Conservation (phyloP, 73 alveolate species). For the Stentor roeselii region DNA sequence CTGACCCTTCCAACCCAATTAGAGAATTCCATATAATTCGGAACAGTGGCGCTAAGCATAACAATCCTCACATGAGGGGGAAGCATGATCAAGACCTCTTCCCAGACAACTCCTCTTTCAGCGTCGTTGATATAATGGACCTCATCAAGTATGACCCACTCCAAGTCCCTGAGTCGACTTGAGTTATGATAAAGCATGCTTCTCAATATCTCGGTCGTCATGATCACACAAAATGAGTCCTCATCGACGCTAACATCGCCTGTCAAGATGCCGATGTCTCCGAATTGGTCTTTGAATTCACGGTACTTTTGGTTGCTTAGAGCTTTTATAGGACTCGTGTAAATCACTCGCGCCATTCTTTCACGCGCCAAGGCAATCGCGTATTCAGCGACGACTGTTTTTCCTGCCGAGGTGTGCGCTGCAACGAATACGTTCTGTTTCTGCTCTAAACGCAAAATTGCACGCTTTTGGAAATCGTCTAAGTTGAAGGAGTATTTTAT, state of each 20-base stretch:
- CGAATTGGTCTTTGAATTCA: conserved; percentile 89
- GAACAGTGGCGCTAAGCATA: conserved; percentile 98
- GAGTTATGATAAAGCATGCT: conserved; percentile 32
- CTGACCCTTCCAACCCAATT: conserved; percentile 97
- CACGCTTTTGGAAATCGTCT: conserved; percentile 69
- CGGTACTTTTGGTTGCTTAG: conserved; percentile 94
- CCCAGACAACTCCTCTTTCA: conserved; percentile 99
- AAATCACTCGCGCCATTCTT: conserved; percentile 86
- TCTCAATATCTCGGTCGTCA: conserved; percentile 97
- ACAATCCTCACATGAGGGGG: conserved; percentile 87
- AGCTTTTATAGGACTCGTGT: conserved; percentile 98
- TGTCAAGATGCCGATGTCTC: conserved; percentile 93
- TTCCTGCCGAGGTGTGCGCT: conserved; percentile 99
- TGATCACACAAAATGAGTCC: conserved; percentile 90
- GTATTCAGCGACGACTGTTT: conserved; percentile 99
- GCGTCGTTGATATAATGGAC: conserved; percentile 94
- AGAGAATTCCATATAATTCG: conserved; percentile 96
- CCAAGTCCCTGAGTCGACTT: conserved; percentile 53
- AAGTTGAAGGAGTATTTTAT: not conserved
- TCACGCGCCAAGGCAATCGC: conserved; percentile 95
- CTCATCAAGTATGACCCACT: conserved; percentile 92
- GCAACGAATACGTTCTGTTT: conserved; percentile 93
- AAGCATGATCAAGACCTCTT: conserved; percentile 92
- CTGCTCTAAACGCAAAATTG: conserved; percentile 85
- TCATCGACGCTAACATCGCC: conserved; percentile 85